Percentiles rank a stretch among this genome's conserved stretches.
phyloP scores from a whole-genome alignment of 2,329 filamentous ascomycete species.

The Fusarium pseudonygamai region DNA sequence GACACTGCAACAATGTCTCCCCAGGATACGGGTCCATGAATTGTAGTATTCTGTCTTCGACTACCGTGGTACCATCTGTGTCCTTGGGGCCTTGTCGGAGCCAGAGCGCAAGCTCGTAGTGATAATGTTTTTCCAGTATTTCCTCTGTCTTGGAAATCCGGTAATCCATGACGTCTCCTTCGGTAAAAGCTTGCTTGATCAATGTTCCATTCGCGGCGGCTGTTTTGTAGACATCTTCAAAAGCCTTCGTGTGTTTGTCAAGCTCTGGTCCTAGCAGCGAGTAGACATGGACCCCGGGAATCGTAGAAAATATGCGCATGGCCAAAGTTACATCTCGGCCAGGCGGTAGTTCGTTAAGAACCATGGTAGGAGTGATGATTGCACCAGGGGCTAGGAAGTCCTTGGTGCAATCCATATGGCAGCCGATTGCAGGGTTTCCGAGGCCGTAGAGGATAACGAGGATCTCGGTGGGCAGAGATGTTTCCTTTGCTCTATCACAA shows the following conservation, averaged over 20 bases:
- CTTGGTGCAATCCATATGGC: background rate
- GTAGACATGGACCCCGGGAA: background rate
- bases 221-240: background rate
- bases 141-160: accelerated
- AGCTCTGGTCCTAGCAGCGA: background rate
- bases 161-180: background rate
- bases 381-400: background rate
- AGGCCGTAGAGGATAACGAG: background rate
- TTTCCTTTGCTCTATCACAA: background rate
- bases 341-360: background rate
- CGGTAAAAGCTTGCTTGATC: background rate
- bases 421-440: background rate
- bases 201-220: background rate
- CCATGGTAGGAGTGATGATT: background rate
- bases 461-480: background rate
- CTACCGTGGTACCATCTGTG: background rate
- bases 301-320: background rate
- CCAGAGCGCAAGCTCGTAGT: background rate
- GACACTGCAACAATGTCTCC: accelerated
- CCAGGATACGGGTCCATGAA: accelerated
- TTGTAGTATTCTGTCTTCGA: background rate
- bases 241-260: background rate
- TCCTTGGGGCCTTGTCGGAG: background rate
- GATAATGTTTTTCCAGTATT: background rate
- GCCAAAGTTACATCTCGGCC: background rate